Evolutionary conservation across 225 moss, liverwort and hornwort genomes (phyloP).

Genomic region (Straminergon stramineum): DNA sequence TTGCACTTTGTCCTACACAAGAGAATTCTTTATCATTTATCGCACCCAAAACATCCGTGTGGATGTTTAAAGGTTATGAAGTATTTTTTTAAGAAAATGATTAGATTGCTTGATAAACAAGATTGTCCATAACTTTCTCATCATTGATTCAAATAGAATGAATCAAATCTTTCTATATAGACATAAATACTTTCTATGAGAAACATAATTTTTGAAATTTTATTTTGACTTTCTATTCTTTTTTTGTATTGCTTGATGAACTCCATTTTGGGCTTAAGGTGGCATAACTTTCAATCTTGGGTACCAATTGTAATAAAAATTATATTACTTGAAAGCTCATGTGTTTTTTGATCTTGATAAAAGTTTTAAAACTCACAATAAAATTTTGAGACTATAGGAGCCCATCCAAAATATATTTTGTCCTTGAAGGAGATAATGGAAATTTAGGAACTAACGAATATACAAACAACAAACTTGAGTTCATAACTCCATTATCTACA

Average conservation of each 20-base stretch:
- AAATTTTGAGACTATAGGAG: background rate
- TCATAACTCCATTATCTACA: background rate
- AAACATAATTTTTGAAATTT: background rate
- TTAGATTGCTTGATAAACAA: background rate
- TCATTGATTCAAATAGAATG: background rate
- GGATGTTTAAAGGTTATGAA: too few relatives aligned
- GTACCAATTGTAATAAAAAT: too few relatives aligned
- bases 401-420: background rate
- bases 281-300: too few relatives aligned
- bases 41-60: too few relatives aligned
- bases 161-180: background rate
- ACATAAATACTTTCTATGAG: background rate
- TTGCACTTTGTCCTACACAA: too few relatives aligned
- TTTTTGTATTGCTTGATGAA: background rate
- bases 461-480: rapidly evolving
- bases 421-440: rapidly evolving
- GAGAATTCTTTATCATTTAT: too few relatives aligned
- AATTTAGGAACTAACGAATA: background rate
- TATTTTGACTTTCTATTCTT: background rate
- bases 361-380: rapidly evolving
- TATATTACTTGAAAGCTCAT: background rate
- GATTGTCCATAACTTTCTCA: background rate
- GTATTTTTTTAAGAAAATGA: background rate
- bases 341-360: background rate
- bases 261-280: background rate